Conservation (phyloP, 768 basidiomycete species). For the Amanita molliuscula region DNA sequence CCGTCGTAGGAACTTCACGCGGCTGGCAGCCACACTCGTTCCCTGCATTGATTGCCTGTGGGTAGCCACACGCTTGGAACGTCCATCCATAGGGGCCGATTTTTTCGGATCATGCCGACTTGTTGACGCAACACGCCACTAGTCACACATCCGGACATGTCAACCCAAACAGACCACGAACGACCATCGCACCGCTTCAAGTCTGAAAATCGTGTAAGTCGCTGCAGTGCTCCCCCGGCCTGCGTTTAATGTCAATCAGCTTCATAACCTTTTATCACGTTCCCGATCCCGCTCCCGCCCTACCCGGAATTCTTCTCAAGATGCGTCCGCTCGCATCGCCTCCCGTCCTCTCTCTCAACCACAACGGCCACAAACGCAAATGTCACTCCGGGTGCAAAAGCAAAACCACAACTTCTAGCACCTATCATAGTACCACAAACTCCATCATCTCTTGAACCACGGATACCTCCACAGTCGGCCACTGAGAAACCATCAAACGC, state of each 20-base stretch:
- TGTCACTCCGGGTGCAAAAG: conserved; percentile 42
- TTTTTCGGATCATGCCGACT: conserved; percentile 23
- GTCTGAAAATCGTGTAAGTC: conserved; percentile 36
- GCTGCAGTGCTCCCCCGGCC: conserved; percentile 6
- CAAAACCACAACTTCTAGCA: conserved; percentile 18
- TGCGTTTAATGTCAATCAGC: conserved; percentile 22
- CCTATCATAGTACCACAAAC: conserved; percentile 17
- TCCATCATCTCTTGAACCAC: neutral
- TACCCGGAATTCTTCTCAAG: conserved; percentile 12
- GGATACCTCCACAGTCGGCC: conserved; percentile 13
- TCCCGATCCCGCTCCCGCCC: conserved; percentile 54
- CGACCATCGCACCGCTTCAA: conserved; percentile 29
- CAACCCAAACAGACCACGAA: conserved; percentile 22
- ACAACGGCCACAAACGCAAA: conserved; percentile 56
- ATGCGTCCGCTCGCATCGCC: conserved; percentile 28
- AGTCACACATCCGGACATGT: conserved; percentile 10
- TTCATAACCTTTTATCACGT: conserved; percentile 49
- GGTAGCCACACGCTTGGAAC: conserved; percentile 7
- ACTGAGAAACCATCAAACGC: conserved; percentile 26
- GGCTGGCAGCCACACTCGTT: conserved; percentile 15
- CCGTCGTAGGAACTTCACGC: conserved; percentile 16
- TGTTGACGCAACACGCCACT: conserved; percentile 10
- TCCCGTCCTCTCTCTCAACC: conserved; percentile 60
- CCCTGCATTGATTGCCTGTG: neutral
- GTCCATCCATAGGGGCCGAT: conserved; percentile 7